Evolutionary conservation across 2,329 filamentous ascomycete species (phyloP), one percentile per base, ranked within the genome.

Genomic region (Elsinoe necatrix): DNA sequence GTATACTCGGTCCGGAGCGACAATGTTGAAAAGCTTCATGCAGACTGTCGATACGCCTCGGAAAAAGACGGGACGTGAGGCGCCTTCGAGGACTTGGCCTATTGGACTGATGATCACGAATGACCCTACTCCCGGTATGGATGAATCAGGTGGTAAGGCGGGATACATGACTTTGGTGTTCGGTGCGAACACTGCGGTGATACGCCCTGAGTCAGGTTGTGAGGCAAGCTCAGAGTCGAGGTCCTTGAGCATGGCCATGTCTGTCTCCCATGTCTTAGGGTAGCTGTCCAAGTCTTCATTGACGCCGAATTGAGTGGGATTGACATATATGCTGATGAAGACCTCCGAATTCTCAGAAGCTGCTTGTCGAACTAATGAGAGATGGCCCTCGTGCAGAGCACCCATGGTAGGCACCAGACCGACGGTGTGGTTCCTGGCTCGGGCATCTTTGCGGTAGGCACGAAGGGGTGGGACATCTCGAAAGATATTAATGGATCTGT

Each of bases 321-420:
- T 98, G 66, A 98, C 87, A 71, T 92, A 98, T 63, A 97, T 85
- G 68, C 86, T 90, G 57, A 98, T 87, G 60, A 96, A 84, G 57
- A 97, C 87, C 64, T 90, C 81, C 62, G 87, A 86, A 73, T 90
- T 93, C 65, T 95, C 89, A 48, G 78, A 76, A 1, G 91, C 91
- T 2, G 93, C 93, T 63, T 84, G 81, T 58, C 89, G 86, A 65
- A 95, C 86, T 20, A 98, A 80, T 2, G 87, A 87, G 54, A 95
- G 73, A 72, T 98, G 93, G 39, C 93, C 93, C 56, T 84, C 81
- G 71, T 98, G 93, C n/a, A 98, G 80, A 51, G 93, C 93, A 61
- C 93, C 93, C 93, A 98, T 97, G 29, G 93, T 98, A 1, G 93
- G 93, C 34, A 98, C 90, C 25, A 98, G 82, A 58, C 87, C 89